phyloP scores from a whole-genome alignment of 192 early-diverging fungal genomes.

The Spizellomyces punctatus region DNA sequence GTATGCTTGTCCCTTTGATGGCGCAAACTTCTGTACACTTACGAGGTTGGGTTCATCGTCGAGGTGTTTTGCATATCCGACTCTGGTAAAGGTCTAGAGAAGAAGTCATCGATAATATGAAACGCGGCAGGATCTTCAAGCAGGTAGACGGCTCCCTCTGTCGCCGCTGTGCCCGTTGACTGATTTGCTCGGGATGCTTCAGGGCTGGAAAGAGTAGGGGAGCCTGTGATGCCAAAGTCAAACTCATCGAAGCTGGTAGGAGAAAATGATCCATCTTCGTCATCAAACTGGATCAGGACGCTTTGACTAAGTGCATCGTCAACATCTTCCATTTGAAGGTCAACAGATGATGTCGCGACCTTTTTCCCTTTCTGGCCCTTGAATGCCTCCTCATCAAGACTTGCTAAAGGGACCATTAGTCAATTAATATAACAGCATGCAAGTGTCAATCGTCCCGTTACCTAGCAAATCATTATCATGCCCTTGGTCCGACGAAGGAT shows the following conservation, averaged over 20 bases:
- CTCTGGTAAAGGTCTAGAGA: not conserved
- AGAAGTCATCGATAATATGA: not conserved
- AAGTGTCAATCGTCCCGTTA: no score
- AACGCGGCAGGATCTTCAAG: not conserved
- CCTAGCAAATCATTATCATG: no score
- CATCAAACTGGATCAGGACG: constrained; percentile 11
- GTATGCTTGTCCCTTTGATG: not conserved
- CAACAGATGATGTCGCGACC: not conserved
- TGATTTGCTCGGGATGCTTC: no score
- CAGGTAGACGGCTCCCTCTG: not conserved
- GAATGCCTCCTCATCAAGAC: constrained; percentile 24
- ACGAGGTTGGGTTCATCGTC: not conserved
- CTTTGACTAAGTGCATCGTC: constrained; percentile 7
- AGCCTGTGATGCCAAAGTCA: constrained; percentile 2
- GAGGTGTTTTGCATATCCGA: not conserved
- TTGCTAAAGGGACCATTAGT: not conserved
- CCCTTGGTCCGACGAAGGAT: no score
- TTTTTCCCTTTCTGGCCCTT: not conserved
- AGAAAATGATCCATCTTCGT: constrained; percentile 10
- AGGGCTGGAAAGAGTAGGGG: no score
- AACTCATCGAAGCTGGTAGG: constrained; percentile 20
- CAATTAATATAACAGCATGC: no score
- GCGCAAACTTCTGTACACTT: not conserved
- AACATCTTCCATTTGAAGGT: constrained; percentile 21
- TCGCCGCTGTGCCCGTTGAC: no score